phyloP scores from a whole-genome alignment of 495 filamentous ascomycete species.

The Neurospora sp. region DNA sequence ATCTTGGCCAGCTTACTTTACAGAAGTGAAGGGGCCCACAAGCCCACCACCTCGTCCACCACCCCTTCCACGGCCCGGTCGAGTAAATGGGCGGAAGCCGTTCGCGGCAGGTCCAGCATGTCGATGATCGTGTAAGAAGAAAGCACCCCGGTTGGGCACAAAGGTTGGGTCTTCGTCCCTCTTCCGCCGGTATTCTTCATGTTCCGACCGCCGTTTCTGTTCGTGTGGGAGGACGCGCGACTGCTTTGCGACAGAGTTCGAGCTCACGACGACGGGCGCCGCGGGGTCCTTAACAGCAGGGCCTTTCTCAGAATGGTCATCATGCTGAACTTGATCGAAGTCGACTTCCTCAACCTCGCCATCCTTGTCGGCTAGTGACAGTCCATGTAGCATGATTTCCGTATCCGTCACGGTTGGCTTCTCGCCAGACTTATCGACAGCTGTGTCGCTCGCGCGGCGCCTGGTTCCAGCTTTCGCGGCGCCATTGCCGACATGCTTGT shows the following conservation, averaged over 20 bases:
- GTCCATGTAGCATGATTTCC: constrained; percentile 77
- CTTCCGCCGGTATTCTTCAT: constrained; percentile 81
- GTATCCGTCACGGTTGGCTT: constrained; percentile 51
- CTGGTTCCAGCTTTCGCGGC: constrained; percentile 30
- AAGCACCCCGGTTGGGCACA: constrained; percentile 87
- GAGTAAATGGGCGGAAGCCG: constrained; percentile 60
- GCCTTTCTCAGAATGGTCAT: constrained; percentile 1
- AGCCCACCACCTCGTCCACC: constrained; percentile 41
- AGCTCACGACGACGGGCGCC: constrained; percentile 38
- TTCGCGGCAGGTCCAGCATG: constrained; percentile 63
- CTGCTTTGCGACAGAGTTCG: constrained; percentile 19
- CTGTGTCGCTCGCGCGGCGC: constrained; percentile 23
- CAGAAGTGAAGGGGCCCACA: constrained; percentile 45
- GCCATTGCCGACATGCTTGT: constrained; percentile 26
- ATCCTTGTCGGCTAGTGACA: constrained; percentile 53
- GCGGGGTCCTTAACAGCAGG: constrained; percentile 15
- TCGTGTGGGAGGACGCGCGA: constrained; percentile 49
- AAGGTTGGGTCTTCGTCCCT: constrained; percentile 86
- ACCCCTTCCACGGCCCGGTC: constrained; percentile 30
- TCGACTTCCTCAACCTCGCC: constrained; percentile 47
- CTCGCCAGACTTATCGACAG: constrained; percentile 13
- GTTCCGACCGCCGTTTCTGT: constrained; percentile 59
- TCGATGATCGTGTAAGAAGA: constrained; percentile 95
- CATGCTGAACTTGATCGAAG: constrained; percentile 49
- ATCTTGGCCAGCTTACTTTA: constrained; percentile 38